Evolutionary conservation across 2,329 filamentous ascomycete genomes (phyloP).

Genomic region (Scytalidium sp.): DNA sequence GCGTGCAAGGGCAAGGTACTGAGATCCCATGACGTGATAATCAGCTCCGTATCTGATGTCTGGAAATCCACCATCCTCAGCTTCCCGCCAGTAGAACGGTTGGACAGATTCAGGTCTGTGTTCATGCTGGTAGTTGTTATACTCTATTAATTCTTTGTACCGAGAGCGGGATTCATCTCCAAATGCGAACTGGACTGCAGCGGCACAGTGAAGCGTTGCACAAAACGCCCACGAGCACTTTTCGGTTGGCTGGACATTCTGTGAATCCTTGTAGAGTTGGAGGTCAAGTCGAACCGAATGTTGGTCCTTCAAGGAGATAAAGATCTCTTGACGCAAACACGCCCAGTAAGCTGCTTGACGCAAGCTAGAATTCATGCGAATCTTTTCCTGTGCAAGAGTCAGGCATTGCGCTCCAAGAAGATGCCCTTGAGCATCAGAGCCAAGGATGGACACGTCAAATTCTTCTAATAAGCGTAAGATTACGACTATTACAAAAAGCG

Average conservation of each 20-base stretch:
- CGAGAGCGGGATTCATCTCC: constrained; percentile 30
- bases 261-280: background rate
- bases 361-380: background rate
- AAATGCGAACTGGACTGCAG: constrained; percentile 63
- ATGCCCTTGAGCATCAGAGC: background rate
- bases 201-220: constrained; percentile 59
- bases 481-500: constrained; percentile 2
- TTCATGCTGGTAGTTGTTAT: constrained; percentile 43
- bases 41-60: constrained; percentile 55
- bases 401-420: background rate
- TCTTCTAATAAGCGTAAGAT: constrained; percentile 1
- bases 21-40: constrained; percentile 57
- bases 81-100: constrained; percentile 47
- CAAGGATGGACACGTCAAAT: background rate
- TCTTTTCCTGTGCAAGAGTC: background rate
- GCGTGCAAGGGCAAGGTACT: constrained; percentile 56
- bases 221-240: constrained; percentile 59
- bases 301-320: constrained; percentile 1
- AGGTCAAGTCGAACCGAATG: constrained; percentile 1
- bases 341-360: background rate
- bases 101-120: constrained; percentile 49
- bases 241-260: constrained; percentile 29
- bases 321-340: constrained; percentile 2
- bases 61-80: constrained; percentile 44
- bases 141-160: constrained; percentile 44